Evolutionary conservation across 2,329 filamentous ascomycete genomes (phyloP).

Genomic region (Fusarium sp.): DNA sequence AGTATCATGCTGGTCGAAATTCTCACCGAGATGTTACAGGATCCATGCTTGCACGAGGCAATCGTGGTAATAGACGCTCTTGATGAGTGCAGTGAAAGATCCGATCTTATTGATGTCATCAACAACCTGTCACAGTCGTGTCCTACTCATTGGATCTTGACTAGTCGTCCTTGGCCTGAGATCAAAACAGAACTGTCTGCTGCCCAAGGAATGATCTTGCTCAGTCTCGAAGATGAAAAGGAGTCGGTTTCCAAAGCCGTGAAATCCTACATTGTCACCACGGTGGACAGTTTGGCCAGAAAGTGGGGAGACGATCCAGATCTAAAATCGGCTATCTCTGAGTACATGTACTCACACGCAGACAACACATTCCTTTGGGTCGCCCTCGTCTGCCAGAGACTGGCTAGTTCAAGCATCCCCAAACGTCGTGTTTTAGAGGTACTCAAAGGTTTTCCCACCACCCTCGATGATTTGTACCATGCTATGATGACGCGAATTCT

Average conservation of each 20-base stretch:
- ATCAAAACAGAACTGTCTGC: background rate
- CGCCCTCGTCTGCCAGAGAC: background rate
- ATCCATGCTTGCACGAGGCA: background rate
- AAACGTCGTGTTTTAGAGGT: background rate
- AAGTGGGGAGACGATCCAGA: background rate
- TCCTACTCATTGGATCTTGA: background rate
- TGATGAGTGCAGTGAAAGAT: background rate
- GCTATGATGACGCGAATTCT: no score
- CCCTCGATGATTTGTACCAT: no score
- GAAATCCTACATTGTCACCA: background rate
- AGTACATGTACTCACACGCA: background rate
- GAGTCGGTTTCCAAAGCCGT: background rate
- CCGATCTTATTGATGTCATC: background rate
- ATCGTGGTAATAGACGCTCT: background rate
- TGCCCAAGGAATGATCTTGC: background rate
- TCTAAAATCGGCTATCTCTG: background rate
- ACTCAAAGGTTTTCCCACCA: background rate
- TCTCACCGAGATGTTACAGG: background rate
- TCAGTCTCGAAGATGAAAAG: background rate
- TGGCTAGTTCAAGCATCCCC: background rate
- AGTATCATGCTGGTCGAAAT: background rate
- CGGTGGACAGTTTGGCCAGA: background rate
- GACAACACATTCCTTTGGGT: background rate
- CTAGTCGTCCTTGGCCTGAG: background rate
- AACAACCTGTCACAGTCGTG: background rate